These are phyloP conservation scores for Aspergillus incahuasiensis DNA, from an alignment of 495 filamentous ascomycete genomes.

Conservation along the genomic window DNA sequence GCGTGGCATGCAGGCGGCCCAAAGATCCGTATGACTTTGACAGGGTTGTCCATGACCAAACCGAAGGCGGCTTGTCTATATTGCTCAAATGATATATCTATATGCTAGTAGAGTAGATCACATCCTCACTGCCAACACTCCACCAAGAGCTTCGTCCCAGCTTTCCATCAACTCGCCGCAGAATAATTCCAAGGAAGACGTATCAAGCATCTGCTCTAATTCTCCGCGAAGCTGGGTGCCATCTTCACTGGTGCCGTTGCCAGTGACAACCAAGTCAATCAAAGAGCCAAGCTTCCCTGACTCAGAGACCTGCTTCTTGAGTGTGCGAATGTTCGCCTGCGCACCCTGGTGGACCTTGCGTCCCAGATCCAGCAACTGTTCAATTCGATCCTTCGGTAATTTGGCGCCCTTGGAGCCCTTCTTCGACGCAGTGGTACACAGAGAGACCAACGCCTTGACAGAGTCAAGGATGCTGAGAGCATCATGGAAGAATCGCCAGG, in stretches of 20 bases:
- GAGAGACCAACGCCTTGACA: constrained; percentile 33
- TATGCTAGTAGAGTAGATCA: constrained; percentile 13
- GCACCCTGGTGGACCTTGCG: constrained; percentile 31
- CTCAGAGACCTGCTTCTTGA: constrained; percentile 35
- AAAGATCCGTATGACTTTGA: not conserved
- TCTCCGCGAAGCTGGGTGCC: constrained; percentile 27
- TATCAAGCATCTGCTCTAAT: constrained; percentile 32
- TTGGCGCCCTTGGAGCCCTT: constrained; percentile 33
- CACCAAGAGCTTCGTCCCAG: constrained; percentile 43
- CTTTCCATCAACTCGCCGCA: constrained; percentile 44
- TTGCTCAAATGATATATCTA: not conserved
- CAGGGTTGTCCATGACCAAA: not conserved
- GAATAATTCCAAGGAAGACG: constrained; percentile 37
- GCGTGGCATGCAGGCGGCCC: not conserved
- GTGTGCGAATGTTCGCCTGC: constrained; percentile 29
- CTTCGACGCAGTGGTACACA: constrained; percentile 26
- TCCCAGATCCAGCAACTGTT: constrained; percentile 22
- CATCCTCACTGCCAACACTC: constrained; percentile 31
- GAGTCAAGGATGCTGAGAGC: constrained; percentile 36
- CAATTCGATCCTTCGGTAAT: constrained; percentile 32
- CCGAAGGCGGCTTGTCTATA: not conserved
- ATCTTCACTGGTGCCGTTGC: constrained; percentile 22
- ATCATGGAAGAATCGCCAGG: constrained; percentile 40
- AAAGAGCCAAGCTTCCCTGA: constrained; percentile 35
- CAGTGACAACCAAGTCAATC: constrained; percentile 32